Percentiles rank a stretch among this genome's conserved stretches.
Conservation (phyloP, 2,329 filamentous ascomycete genomes). For the Arthrobotrys sinensis region DNA sequence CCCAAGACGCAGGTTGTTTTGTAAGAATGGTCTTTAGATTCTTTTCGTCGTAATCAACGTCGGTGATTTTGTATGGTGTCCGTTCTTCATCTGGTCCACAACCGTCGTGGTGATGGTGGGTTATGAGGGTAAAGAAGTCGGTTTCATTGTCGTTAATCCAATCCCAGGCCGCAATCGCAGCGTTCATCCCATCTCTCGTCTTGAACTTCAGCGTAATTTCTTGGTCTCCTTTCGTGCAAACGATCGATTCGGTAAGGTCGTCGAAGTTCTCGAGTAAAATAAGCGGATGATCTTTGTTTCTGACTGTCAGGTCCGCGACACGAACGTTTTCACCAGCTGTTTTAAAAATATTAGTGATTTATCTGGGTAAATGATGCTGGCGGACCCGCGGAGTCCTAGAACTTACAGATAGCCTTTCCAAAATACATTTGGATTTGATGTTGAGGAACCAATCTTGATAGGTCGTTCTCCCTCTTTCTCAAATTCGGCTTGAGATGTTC, state of each 20-base stretch:
- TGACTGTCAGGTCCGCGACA: conserved; percentile 18
- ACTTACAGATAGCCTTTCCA: conserved; percentile 29
- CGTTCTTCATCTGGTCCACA: conserved; percentile 29
- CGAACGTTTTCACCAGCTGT: conserved; percentile 10
- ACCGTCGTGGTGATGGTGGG: conserved; percentile 24
- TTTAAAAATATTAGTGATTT: neutral
- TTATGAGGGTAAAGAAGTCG: conserved; percentile 36
- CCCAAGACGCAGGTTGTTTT: conserved; percentile 10
- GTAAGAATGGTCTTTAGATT: neutral
- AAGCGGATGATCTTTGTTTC: conserved; percentile 30
- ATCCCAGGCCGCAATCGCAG: conserved; percentile 13
- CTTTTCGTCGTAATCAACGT: conserved; percentile 5
- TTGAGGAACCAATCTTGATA: conserved; percentile 19
- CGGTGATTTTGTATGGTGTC: conserved; percentile 19
- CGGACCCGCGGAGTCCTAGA: too few species aligned
- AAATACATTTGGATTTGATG: conserved; percentile 16
- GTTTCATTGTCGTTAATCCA: conserved; percentile 31
- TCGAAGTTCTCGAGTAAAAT: conserved; percentile 45
- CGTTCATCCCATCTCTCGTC: conserved; percentile 27
- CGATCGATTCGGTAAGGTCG: conserved; percentile 22
- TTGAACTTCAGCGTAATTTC: conserved; percentile 39
- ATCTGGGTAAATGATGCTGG: neutral
- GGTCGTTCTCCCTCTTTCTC: conserved; percentile 17
- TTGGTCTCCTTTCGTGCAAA: neutral
- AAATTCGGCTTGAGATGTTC: conserved; percentile 13